phyloP scores from a whole-genome alignment of 305 asterid species.

The Plantago lanceolata region DNA sequence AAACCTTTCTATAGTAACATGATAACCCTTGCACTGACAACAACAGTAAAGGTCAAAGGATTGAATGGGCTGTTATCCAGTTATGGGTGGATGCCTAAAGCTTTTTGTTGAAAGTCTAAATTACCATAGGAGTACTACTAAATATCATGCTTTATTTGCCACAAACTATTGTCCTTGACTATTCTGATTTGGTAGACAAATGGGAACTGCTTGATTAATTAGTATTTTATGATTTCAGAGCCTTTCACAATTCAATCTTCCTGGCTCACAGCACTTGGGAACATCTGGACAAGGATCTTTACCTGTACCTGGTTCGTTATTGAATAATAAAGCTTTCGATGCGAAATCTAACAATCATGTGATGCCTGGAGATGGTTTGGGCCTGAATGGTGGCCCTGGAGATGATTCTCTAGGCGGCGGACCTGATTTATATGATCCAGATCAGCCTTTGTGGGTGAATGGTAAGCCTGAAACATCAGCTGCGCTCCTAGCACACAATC shows the following conservation, averaged over 20 bases:
- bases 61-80: too few species aligned
- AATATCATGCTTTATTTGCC: not conserved
- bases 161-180: conserved; percentile 16
- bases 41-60: too few species aligned
- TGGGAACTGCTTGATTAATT: conserved; percentile 19
- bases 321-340: conserved; percentile 45
- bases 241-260: conserved; percentile 96
- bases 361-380: conserved; percentile 46
- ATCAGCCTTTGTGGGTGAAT: conserved; percentile 89
- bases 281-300: conserved; percentile 66
- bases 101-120: too few species aligned
- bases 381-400: conserved; percentile 43
- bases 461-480: conserved; percentile 60
- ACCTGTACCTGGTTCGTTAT: conserved; percentile 47
- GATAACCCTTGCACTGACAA: too few species aligned
- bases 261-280: conserved; percentile 73
- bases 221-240: conserved; percentile 57
- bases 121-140: too few species aligned
- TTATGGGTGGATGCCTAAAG: too few species aligned
- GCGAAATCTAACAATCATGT: conserved; percentile 48
- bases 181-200: conserved; percentile 12
- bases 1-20: too few species aligned
- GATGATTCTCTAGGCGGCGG: conserved; percentile 55
- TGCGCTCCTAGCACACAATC: conserved; percentile 44
- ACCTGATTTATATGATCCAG: conserved; percentile 92